Evolutionary conservation across 148 eudicot genomes (phyloP).

Genomic region (Silene conica): DNA sequence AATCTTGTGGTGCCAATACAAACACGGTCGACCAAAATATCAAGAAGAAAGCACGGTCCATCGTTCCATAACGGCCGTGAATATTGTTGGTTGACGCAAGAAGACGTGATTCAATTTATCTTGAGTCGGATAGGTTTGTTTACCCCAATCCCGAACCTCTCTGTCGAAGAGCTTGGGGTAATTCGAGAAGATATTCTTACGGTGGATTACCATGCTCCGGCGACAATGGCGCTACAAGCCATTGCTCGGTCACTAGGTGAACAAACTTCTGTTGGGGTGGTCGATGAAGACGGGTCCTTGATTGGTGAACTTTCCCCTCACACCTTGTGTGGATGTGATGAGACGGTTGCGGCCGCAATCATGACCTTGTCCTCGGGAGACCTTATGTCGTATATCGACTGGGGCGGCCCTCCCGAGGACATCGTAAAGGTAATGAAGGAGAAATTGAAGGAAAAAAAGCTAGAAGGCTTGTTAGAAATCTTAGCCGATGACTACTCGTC

Average conservation of each 20-base stretch:
- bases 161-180: constrained; percentile 55
- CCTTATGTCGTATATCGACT: constrained; percentile 76
- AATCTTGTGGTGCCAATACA: constrained; percentile 71
- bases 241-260: constrained; percentile 36
- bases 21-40: constrained; percentile 18
- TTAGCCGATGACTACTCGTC: constrained; percentile 31
- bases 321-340: constrained; percentile 53
- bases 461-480: constrained; percentile 48
- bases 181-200: constrained; percentile 42
- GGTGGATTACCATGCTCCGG: constrained; percentile 47
- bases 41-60: constrained; percentile 35
- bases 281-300: constrained; percentile 48
- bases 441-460: constrained; percentile 45
- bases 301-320: constrained; percentile 73
- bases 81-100: constrained; percentile 78
- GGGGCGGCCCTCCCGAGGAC: constrained; percentile 73
- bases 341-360: constrained; percentile 53
- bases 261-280: constrained; percentile 65
- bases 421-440: constrained; percentile 44
- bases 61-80: constrained; percentile 46
- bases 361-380: constrained; percentile 66
- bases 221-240: constrained; percentile 42
- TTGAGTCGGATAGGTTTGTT: constrained; percentile 65
- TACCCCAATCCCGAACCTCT: constrained; percentile 44
- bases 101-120: constrained; percentile 67